These are phyloP conservation scores for Zopfia rhizophila DNA, from an alignment of 2,329 filamentous ascomycete species.

Conservation along the genomic window DNA sequence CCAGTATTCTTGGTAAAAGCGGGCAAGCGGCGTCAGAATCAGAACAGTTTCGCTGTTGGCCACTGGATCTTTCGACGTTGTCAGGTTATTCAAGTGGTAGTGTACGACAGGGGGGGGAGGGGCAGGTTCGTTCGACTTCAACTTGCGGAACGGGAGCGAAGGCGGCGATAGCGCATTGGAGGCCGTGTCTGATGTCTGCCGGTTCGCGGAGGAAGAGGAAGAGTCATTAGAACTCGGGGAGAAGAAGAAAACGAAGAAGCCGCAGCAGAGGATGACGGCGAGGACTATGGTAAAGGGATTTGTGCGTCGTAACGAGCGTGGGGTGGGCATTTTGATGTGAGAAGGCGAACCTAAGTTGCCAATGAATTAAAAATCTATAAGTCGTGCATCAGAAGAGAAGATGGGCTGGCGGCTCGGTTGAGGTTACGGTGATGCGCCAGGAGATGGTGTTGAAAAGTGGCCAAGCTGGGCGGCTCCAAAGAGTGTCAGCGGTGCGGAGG, in stretches of 20 bases:
- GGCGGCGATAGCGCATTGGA: slow-evolving; percentile 78
- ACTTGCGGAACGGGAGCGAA: slow-evolving; percentile 78
- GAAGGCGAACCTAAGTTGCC: slow-evolving; percentile 45
- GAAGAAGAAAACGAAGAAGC: slow-evolving; percentile 62
- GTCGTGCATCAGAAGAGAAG: slow-evolving; percentile 45
- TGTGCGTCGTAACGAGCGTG: slow-evolving; percentile 79
- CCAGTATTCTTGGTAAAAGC: slow-evolving; percentile 97
- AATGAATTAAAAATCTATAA: slow-evolving; percentile 37
- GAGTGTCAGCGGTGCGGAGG: slow-evolving; percentile 20
- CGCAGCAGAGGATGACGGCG: slow-evolving; percentile 75
- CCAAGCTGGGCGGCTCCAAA: slow-evolving; percentile 37
- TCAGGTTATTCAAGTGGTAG: slow-evolving; percentile 96
- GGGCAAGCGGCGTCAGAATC: slow-evolving; percentile 89
- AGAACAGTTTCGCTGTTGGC: slow-evolving; percentile 86
- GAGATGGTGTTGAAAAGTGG: slow-evolving; percentile 44
- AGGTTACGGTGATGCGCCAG: slow-evolving; percentile 32
- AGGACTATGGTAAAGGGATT: slow-evolving; percentile 80
- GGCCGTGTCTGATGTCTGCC: slow-evolving; percentile 66
- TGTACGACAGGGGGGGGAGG: slow-evolving; percentile 85
- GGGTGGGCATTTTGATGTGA: slow-evolving; percentile 62
- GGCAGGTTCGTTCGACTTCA: slow-evolving; percentile 63
- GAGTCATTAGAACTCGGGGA: slow-evolving; percentile 71
- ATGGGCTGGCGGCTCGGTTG: slow-evolving; percentile 15
- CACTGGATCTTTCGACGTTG: slow-evolving; percentile 78
- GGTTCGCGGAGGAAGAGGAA: slow-evolving; percentile 59